These are phyloP conservation scores for Cutaneotrichosporon sp. DNA, from an alignment of 1,284 basidiomycete species.

Conservation along the genomic window DNA sequence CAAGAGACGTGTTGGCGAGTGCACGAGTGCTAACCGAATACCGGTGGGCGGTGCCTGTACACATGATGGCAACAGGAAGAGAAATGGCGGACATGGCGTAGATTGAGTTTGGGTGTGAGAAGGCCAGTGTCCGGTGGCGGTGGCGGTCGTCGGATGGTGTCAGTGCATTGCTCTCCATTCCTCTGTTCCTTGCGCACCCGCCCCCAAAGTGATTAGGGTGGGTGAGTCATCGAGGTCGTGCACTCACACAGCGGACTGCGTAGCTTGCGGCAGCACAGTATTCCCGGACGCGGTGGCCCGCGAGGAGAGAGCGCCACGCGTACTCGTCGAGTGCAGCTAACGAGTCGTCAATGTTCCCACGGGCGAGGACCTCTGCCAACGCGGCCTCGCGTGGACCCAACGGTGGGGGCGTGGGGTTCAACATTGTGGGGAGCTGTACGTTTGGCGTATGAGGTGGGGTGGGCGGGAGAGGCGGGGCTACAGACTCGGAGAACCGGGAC, in stretches of 20 bases:
- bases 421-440: background rate
- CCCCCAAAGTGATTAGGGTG: background rate
- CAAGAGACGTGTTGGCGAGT: slow-evolving; percentile 20
- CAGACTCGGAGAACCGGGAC: background rate
- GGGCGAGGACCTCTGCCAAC: slow-evolving; percentile 14
- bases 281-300: slow-evolving; percentile 25
- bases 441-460: background rate
- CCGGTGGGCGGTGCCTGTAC: slow-evolving; percentile 13
- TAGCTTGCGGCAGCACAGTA: slow-evolving; percentile 20
- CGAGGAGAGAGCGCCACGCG: slow-evolving; percentile 26
- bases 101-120: background rate
- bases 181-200: background rate
- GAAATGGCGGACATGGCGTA: background rate
- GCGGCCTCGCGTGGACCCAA: slow-evolving; percentile 19
- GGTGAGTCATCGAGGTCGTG: background rate
- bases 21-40: slow-evolving; percentile 14
- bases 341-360: background rate
- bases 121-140: background rate
- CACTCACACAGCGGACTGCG: slow-evolving; percentile 20
- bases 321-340: slow-evolving; percentile 24
- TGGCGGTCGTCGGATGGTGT: background rate
- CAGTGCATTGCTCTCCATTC: background rate
- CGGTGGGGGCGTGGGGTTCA: background rate
- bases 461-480: background rate
- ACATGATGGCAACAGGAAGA: background rate